Percentiles rank a stretch among this genome's conserved stretches.
Evolutionary conservation across 140 eudicot species (phyloP).

Genomic region (Anethum foeniculum): DNA sequence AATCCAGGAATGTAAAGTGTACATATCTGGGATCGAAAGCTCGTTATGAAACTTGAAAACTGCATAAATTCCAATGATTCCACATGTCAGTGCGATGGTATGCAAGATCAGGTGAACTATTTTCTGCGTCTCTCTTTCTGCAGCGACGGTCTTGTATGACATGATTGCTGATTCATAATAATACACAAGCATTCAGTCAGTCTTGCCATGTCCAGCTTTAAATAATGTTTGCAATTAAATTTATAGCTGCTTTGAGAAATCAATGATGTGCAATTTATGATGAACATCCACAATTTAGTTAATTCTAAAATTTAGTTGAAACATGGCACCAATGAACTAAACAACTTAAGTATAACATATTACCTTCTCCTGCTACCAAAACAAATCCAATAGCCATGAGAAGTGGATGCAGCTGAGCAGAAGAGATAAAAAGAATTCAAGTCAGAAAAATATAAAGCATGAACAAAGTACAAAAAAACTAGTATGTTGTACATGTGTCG

Average conservation of each 20-base stretch:
- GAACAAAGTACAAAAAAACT: background rate
- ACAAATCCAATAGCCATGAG: slow-evolving; percentile 61
- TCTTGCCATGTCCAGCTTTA: background rate
- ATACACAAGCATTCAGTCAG: background rate
- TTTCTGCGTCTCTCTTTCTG: slow-evolving; percentile 33
- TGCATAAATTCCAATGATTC: slow-evolving; percentile 48
- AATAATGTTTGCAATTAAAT: background rate
- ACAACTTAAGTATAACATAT: background rate
- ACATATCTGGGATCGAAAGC: slow-evolving; percentile 36
- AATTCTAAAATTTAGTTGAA: background rate
- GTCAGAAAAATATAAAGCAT: background rate
- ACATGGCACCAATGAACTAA: background rate
- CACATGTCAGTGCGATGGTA: slow-evolving; percentile 47
- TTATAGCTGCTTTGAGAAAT: background rate
- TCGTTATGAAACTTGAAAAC: slow-evolving; percentile 65
- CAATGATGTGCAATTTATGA: background rate
- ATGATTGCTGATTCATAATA: slow-evolving; percentile 39
- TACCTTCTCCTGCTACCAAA: slow-evolving; percentile 65
- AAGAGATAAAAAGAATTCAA: slow-evolving; percentile 1
- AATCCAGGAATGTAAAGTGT: slow-evolving; percentile 76
- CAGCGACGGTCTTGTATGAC: slow-evolving; percentile 50
- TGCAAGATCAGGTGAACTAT: slow-evolving; percentile 42
- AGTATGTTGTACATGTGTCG: background rate
- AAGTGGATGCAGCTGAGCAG: slow-evolving; percentile 64
- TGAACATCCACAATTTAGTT: background rate